These are phyloP conservation scores for Terfezia boudieri DNA, from an alignment of 495 filamentous ascomycete species.

Conservation along the genomic window DNA sequence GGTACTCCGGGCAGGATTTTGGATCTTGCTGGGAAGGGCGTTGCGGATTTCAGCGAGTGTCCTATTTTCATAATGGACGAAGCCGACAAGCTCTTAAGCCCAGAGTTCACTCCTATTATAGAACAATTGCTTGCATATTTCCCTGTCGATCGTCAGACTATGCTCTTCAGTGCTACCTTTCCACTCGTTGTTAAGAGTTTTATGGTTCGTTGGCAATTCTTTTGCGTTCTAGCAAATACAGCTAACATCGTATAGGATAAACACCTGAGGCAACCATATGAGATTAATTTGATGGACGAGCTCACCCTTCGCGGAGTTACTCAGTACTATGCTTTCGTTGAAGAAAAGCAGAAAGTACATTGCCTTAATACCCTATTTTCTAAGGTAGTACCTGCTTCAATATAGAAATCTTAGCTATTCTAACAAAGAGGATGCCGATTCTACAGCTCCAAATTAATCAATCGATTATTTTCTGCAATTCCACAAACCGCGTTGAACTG, in stretches of 20 bases:
- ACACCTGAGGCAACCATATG: conserved; percentile 84
- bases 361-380: conserved; percentile 97
- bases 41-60: conserved; percentile 90
- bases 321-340: conserved; percentile 97
- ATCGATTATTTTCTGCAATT: conserved; percentile 99
- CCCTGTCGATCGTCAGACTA: conserved; percentile 89
- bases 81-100: conserved; percentile 87
- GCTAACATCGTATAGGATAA: conserved; percentile 37
- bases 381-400: conserved; percentile 25
- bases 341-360: conserved; percentile 98
- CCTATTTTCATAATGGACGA: conserved; percentile 98
- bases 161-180: conserved; percentile 97
- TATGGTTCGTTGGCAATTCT: conserved; percentile 31
- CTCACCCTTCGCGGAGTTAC: conserved; percentile 94
- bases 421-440: background rate
- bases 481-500: conserved; percentile 90
- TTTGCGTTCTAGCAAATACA: background rate
- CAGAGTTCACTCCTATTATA: conserved; percentile 91
- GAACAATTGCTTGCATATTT: conserved; percentile 85
- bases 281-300: conserved; percentile 99
- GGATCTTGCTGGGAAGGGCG: conserved; percentile 80
- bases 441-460: conserved; percentile 85
- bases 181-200: conserved; percentile 89
- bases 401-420: background rate
- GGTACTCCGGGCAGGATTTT: conserved; percentile 91